Conservation (phyloP, 345 rosid genomes). For the Bruguiera gymnorhiza region DNA sequence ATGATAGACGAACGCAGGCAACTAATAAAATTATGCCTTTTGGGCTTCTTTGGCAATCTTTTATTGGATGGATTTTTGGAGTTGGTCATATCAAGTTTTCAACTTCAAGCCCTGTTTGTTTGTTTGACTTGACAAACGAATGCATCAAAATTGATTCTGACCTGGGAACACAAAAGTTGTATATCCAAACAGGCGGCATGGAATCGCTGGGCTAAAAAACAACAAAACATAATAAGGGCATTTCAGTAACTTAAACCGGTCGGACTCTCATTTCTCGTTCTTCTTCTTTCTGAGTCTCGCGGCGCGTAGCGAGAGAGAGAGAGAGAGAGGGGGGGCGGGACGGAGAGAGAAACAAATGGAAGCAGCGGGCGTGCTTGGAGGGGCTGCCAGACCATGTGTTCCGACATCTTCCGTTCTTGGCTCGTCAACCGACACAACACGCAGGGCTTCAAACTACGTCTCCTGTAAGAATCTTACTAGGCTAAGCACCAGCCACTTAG, state of each 20-base stretch:
- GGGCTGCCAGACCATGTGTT: slow-evolving; percentile 11
- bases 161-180: too few species aligned
- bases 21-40: too few species aligned
- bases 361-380: slow-evolving; percentile 24
- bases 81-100: too few species aligned
- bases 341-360: slow-evolving; percentile 25
- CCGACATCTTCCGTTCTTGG: slow-evolving; percentile 10
- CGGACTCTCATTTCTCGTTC: neutral
- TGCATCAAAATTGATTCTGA: too few species aligned
- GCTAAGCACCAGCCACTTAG: slow-evolving; percentile 30
- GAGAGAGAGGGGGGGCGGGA: neutral
- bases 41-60: too few species aligned
- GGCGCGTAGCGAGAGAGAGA: neutral
- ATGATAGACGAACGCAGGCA: too few species aligned
- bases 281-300: neutral
- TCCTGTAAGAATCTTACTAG: slow-evolving; percentile 20
- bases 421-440: slow-evolving; percentile 6
- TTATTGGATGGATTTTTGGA: too few species aligned
- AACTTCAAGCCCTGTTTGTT: too few species aligned
- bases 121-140: too few species aligned
- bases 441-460: slow-evolving; percentile 13
- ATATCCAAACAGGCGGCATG: neutral
- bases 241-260: neutral
- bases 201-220: neutral
- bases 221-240: neutral